Evolutionary conservation across 108 stramenopile species (phyloP), one percentile per base, ranked within the genome.

Genomic region (Discostella stelligeroides): DNA sequence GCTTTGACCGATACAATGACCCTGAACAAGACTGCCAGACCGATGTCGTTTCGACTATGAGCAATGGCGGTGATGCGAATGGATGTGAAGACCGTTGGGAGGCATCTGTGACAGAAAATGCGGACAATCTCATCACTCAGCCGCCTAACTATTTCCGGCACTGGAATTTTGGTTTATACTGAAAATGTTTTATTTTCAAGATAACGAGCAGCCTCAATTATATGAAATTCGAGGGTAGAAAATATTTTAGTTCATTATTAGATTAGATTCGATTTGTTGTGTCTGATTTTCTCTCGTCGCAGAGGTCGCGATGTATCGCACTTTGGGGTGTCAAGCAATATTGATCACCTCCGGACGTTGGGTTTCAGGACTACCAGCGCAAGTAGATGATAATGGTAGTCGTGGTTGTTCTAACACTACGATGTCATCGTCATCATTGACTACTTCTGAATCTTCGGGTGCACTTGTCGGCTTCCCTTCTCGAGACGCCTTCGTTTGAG

Each of bases 341-440:
- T 58, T 28, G 11, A 58, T 58, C 38, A 58, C 57, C 37, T 58
- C 57, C 39, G 34, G 4, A 38, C 29, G 34, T 18, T 34, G 57
- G 34, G 18, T 40, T 15, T 27, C 20, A 58, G 20, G 17, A 15
- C 25, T 1, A 34, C 57, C 0, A 40, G 57, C n/a, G 29, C 57
- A 34, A 13, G 13, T 17, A 27, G 57, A 58, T 37, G 37, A 58
- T 37, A 37, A 10, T 25, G 63, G 49, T 10, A 65, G 49, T 28
- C 39, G 34, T 18, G 47, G 48, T 24, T 38, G 34, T 18, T 70
- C 11, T 38, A 80, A 38, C 20, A 80, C 21, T 12, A 61, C 67
- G 43, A 80, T 56, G 47, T 77, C 76, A 18, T 62, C 76, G 27
- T 62, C 79, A 64, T 68, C 66, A 49, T 10, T 51, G 15, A 34